Conservation (phyloP, 106 monocot genomes). For the Iris macrosiphon region DNA sequence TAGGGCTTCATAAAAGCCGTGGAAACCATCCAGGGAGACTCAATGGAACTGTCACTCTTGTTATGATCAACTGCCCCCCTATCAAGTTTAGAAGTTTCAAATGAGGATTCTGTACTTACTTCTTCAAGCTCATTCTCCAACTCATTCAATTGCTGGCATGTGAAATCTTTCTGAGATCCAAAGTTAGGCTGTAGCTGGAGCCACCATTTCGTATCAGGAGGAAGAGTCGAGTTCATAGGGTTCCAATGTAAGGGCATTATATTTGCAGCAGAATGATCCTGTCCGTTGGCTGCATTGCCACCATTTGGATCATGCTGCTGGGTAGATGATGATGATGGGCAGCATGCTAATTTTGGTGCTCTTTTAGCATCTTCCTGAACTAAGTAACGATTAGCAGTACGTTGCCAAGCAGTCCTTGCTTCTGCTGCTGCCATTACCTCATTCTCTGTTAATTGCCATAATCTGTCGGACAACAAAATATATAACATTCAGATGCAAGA, state of each 20-base stretch:
- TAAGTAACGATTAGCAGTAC: conserved; percentile 64
- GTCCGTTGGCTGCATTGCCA: conserved; percentile 21
- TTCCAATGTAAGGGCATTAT: conserved; percentile 44
- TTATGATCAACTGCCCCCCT: neutral
- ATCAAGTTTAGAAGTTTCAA: conserved; percentile 6
- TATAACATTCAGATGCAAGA: too few relatives aligned
- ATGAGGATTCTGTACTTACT: conserved; percentile 9
- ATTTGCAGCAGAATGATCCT: conserved; percentile 19
- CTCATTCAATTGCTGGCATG: conserved; percentile 24
- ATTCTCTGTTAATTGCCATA: conserved; percentile 4
- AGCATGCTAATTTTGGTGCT: conserved; percentile 77
- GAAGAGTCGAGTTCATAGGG: conserved; percentile 27
- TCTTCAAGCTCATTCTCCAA: conserved; percentile 24
- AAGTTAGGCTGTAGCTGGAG: conserved; percentile 64
- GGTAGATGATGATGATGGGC: conserved; percentile 40
- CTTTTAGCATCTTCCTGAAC: conserved; percentile 96
- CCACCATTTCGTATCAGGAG: conserved; percentile 73
- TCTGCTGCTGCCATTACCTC: conserved; percentile 78
- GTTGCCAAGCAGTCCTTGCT: conserved; percentile 90
- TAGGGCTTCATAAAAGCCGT: conserved; percentile 31
- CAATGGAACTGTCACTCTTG: conserved; percentile 16
- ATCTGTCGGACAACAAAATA: neutral
- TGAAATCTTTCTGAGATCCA: conserved; percentile 41
- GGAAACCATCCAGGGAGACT: conserved; percentile 31
- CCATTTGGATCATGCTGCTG: conserved; percentile 23